These are phyloP conservation scores for Monosporascus sp. DNA, from an alignment of 2,329 filamentous ascomycete species.

Conservation along the genomic window DNA sequence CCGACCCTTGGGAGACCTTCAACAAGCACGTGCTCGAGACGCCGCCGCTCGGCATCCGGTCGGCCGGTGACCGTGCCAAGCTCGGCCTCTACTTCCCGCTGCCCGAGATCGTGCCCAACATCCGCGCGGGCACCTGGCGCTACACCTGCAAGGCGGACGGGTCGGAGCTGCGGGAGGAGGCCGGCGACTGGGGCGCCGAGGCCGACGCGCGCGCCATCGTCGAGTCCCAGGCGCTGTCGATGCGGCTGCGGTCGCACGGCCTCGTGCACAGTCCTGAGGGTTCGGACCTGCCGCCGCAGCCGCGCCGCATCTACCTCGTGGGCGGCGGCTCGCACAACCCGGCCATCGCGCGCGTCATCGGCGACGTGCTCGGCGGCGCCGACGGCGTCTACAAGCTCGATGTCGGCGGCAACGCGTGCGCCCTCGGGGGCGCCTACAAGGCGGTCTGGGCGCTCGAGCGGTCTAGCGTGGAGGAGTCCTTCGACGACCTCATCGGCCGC, in stretches of 20 bases:
- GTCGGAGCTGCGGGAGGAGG: constrained; percentile 37
- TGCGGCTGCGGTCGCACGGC: constrained; percentile 75
- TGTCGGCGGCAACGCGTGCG: constrained; percentile 92
- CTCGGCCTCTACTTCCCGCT: constrained; percentile 92
- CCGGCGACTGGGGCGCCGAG: constrained; percentile 48
- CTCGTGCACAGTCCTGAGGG: constrained; percentile 56
- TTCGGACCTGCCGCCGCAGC: constrained; percentile 66
- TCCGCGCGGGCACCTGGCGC: constrained; percentile 80
- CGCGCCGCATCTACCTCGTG: constrained; percentile 86
- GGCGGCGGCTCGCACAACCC: constrained; percentile 87
- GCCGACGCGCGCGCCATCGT: constrained; percentile 83
- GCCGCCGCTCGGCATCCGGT: constrained; percentile 60
- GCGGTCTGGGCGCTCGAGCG: constrained; percentile 87
- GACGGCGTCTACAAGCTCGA: constrained; percentile 93
- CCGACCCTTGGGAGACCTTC: constrained; percentile 71
- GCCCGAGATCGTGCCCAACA: constrained; percentile 92
- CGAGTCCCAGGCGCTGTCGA: constrained; percentile 89
- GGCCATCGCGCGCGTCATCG: constrained; percentile 78
- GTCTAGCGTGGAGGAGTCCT: constrained; percentile 57
- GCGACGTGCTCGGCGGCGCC: constrained; percentile 79
- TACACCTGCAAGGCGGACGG: constrained; percentile 59
- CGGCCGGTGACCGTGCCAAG: constrained; percentile 56
- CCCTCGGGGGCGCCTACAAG: constrained; percentile 90
- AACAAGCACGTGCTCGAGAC: constrained; percentile 66
- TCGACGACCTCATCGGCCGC: constrained; percentile 79